phyloP scores from a whole-genome alignment of 2,329 filamentous ascomycete species.

The Hymenoscyphus linearis region DNA sequence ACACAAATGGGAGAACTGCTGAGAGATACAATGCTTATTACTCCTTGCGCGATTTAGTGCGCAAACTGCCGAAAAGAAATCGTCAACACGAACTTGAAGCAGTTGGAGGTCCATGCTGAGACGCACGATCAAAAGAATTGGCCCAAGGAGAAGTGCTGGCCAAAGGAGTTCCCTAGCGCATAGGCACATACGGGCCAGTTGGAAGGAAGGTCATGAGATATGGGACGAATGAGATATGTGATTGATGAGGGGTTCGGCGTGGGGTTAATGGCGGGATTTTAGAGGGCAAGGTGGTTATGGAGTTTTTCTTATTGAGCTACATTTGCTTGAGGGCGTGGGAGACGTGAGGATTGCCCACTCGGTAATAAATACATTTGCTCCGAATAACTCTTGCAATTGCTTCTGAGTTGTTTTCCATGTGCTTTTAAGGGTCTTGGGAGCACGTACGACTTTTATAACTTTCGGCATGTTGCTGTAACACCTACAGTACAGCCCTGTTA shows the following conservation, averaged over 20 bases:
- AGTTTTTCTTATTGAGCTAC: background rate
- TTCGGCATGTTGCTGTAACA: no score
- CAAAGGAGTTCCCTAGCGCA: conserved; percentile 39
- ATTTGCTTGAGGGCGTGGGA: background rate
- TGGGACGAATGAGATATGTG: background rate
- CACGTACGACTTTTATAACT: no score
- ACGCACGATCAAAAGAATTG: conserved; percentile 46
- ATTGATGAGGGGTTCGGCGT: conserved; percentile 5
- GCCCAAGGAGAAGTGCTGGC: conserved; percentile 56
- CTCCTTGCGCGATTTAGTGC: conserved; percentile 34
- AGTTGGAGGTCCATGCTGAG: conserved; percentile 47
- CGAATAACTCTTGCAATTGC: no score
- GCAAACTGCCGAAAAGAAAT: conserved; percentile 47
- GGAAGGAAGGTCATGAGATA: background rate
- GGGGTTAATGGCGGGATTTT: background rate
- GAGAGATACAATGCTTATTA: background rate
- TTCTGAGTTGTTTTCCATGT: no score
- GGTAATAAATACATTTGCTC: background rate
- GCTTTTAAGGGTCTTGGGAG: no score
- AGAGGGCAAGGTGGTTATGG: background rate
- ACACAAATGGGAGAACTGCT: background rate
- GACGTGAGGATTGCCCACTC: background rate
- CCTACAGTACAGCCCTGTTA: no score
- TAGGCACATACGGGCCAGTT: background rate
- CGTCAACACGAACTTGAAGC: conserved; percentile 45